Evolutionary conservation across 371 early-diverging fungal species (phyloP), one percentile per base, ranked within the genome.

Genomic region (Mortierella sp.): DNA sequence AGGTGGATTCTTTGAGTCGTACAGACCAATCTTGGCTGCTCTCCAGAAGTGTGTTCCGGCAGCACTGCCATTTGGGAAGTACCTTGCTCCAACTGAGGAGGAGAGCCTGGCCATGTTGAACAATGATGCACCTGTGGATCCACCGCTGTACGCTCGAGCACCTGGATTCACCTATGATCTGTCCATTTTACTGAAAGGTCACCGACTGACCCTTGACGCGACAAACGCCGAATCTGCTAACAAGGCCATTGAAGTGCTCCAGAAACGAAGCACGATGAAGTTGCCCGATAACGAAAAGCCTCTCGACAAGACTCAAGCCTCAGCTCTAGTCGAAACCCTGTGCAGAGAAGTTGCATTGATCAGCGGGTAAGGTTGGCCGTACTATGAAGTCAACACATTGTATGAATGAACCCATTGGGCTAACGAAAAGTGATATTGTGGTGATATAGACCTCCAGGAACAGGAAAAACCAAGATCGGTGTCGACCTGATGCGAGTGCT

Each of bases 381-480:
- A n/a, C n/a, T n/a, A n/a, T n/a, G n/a, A n/a, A n/a, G n/a, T n/a
- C n/a, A n/a, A n/a, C n/a, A 24, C 4, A 21, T 41, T 41, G 41
- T 16, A 17, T 6, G 41, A 3, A 17, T 41, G 41, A 16, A 16
- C 17, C 3, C 41, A 16, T 41, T 17, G 41, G 16, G 16, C 41
- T 41, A 16, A 41, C 41, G 7, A 47, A 22, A 22, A 5, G 34
- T 51, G 17, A 41, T 17, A 6, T 6, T 37, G 37, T 37, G 37
- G 6, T 41, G 41, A 13, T 53, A 14, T 54, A 80, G 84, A 14
- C 87, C 87, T 0, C 86, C 86, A 0, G 86, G 87, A 2, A 85
- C 85, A 3, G 86, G 87, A n/a, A 86, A 87, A 58, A 77, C 83
- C 3, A 79, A 67, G 51, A 72, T 83, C 24, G 87, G 85, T 8